phyloP scores from a whole-genome alignment of 768 basidiomycete species.

The Lanmaoa pseudosensibilis region DNA sequence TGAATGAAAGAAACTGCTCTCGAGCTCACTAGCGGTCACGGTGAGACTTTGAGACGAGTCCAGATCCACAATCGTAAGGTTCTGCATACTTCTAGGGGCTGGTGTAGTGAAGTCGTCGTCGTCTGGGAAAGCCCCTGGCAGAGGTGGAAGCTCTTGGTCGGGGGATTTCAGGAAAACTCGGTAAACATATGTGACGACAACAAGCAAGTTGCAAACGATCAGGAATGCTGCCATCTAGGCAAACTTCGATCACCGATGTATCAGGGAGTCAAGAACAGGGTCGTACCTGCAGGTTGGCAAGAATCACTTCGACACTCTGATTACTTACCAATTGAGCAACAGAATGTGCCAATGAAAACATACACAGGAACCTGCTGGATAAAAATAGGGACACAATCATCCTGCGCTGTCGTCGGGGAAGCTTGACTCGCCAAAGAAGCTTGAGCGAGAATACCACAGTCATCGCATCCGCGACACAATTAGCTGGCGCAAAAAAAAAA shows the following conservation, averaged over 20 bases:
- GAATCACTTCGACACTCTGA: not conserved
- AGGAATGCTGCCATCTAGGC: not conserved
- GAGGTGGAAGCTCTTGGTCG: not conserved
- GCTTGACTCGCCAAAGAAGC: slow-evolving; percentile 16
- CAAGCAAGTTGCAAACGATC: slow-evolving; percentile 16
- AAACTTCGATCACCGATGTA: not conserved
- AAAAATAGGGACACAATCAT: slow-evolving; percentile 21
- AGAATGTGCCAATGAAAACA: not conserved
- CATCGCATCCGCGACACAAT: slow-evolving; percentile 1
- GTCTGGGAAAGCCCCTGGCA: not conserved
- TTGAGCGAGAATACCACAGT: slow-evolving; percentile 6
- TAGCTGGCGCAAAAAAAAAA: not conserved
- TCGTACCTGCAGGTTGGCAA: not conserved
- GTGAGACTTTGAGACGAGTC: not conserved
- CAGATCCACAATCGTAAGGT: slow-evolving; percentile 12
- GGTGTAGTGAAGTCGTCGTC: slow-evolving; percentile 17
- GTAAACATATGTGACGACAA: slow-evolving; percentile 14
- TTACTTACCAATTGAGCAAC: not conserved
- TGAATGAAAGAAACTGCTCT: not conserved
- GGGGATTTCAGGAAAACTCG: not conserved
- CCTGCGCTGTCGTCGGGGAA: slow-evolving; percentile 14
- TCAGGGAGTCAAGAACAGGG: not conserved
- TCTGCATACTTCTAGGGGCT: not conserved
- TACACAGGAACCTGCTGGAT: slow-evolving; percentile 7
- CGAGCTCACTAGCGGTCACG: not conserved